A percentile compares a stretch with the other conserved stretches of the same genome.
These are phyloP conservation scores for Trichoderma arundinaceum DNA, from an alignment of 2,329 filamentous ascomycete genomes.

Conservation along the genomic window DNA sequence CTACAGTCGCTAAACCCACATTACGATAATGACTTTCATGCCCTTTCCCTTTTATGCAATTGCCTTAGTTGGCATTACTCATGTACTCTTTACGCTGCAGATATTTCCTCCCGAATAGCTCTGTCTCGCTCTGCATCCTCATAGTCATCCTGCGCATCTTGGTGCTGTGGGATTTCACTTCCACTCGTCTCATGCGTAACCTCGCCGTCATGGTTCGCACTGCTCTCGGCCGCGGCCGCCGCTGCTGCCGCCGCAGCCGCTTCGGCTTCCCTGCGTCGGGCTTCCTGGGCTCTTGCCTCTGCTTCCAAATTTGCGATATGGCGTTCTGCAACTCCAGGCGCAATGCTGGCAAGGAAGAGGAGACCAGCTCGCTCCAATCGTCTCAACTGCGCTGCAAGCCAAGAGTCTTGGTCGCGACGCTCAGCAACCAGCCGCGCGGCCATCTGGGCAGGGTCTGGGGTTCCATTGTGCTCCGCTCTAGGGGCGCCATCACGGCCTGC, in stretches of 20 bases:
- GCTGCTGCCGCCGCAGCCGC: slow-evolving; percentile 48
- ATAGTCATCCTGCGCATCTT: not conserved
- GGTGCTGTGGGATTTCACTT: not conserved
- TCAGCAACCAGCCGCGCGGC: slow-evolving; percentile 61
- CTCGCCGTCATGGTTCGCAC: not conserved
- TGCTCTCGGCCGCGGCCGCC: slow-evolving; percentile 36
- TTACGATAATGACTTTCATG: not conserved
- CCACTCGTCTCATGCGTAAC: not conserved
- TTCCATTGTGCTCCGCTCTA: slow-evolving; percentile 39
- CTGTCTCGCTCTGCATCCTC: slow-evolving; percentile 5
- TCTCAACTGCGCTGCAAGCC: slow-evolving; percentile 52
- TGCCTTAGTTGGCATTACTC: not conserved
- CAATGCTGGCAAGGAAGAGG: slow-evolving; percentile 69
- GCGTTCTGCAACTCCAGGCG: slow-evolving; percentile 68
- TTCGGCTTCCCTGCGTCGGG: slow-evolving; percentile 52
- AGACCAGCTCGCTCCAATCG: slow-evolving; percentile 64
- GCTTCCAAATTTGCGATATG: slow-evolving; percentile 66
- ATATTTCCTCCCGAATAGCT: slow-evolving; percentile 10
- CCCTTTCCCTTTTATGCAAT: not conserved
- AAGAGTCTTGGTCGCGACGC: slow-evolving; percentile 41
- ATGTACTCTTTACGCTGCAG: slow-evolving; percentile 9
- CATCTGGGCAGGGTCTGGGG: slow-evolving; percentile 55
- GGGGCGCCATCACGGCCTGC: slow-evolving; percentile 39
- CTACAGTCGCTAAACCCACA: slow-evolving; percentile 25
- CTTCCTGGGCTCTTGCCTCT: slow-evolving; percentile 52